Base-by-base conservation (phyloP, 2,329 filamentous ascomycete genomes). In the Talaromyces sp. region DNA sequence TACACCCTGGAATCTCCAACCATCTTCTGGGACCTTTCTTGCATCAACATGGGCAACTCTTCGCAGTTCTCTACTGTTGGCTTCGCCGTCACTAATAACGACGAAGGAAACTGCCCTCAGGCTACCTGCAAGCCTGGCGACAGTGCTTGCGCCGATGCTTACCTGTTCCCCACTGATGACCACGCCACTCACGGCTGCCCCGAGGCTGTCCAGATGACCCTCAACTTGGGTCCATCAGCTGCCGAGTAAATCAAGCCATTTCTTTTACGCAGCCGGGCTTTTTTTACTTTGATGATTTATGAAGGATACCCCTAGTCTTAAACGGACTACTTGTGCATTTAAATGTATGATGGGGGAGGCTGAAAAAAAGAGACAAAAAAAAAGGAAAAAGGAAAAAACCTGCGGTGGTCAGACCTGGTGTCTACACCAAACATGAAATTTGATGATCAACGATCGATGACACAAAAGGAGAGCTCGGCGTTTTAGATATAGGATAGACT, bases 121-220 rank as follows among this genome's bases (percentile, higher is more conserved):
- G 73, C 74, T 57, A 66, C 66, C 60, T 78, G 76, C 67, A 52
- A 61, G 46, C 70, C 75, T 26, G 75, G 75, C 38, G 74, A 75
- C 58, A 55, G 58, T 26, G 63, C 66, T 29, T 78, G 76, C 64
- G 65, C 70, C 17, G 70, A 72, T 58, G 76, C 74, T 55, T 78
- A 78, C 67, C 70, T 76, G 64, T 59, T 73, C 64, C 74, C 75
- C 19, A 69, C 70, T 26, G 76, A 78, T 65, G 70, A 78, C 67
- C 69, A 74, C 32, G 76, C 76, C 49, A 78, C 76, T 58, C 73
- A 77, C 62, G 75, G 74, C 57, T 78, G 76, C 68, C 70, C 74
- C 35, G 68, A 73, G 54, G 55, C 70, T 61, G 72, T 74, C 54
- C 66, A 66, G 56, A 71, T 78, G 61, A 64, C 64, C 32, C 58